Evolutionary conservation across 441 rosid species (phyloP).

Genomic region (Corymbia calophylla): DNA sequence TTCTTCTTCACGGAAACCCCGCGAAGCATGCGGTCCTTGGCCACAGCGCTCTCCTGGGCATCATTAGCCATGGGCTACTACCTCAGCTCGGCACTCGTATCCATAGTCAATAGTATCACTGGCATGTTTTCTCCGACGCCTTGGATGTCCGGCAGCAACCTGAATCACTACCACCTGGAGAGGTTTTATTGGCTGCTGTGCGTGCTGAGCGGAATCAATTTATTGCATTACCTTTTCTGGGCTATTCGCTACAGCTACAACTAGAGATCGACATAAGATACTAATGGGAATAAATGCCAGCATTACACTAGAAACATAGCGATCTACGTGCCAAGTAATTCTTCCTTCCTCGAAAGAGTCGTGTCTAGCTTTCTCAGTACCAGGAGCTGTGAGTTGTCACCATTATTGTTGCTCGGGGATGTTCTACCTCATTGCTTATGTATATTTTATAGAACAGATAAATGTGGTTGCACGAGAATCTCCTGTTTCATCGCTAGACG

Average conservation of each 20-base stretch:
- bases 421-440: neutral
- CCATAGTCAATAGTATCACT: conserved; percentile 43
- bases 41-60: conserved; percentile 83
- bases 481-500: neutral
- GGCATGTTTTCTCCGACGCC: conserved; percentile 26
- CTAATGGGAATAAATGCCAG: neutral
- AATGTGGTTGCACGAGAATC: neutral
- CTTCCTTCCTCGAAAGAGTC: neutral
- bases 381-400: neutral
- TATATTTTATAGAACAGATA: neutral
- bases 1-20: conserved; percentile 87
- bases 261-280: conserved; percentile 23
- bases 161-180: conserved; percentile 73
- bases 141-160: conserved; percentile 71
- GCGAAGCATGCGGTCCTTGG: conserved; percentile 70
- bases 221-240: conserved; percentile 78
- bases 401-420: neutral
- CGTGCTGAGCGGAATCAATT: conserved; percentile 52
- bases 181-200: conserved; percentile 82
- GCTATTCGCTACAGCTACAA: conserved; percentile 57
- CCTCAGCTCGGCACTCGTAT: conserved; percentile 66
- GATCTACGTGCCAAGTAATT: neutral
- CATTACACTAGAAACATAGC: neutral
- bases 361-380: neutral
- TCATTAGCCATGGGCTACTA: conserved; percentile 90